Percentiles rank a stretch among this genome's conserved stretches.
phyloP scores from a whole-genome alignment of 2,329 filamentous ascomycete genomes.

The Harringtonia aguacate region DNA sequence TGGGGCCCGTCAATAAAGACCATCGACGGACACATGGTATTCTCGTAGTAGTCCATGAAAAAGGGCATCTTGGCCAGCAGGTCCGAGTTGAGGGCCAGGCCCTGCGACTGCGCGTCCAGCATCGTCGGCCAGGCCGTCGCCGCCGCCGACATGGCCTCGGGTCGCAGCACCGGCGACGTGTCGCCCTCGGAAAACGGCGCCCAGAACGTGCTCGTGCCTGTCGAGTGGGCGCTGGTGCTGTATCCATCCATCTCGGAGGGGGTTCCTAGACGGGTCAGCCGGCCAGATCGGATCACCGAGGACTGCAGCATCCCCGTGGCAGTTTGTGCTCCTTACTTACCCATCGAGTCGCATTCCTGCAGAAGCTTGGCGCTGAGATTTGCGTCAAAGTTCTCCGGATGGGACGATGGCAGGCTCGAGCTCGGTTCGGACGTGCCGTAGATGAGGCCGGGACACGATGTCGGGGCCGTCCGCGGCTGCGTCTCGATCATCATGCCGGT shows the following conservation, averaged over 20 bases:
- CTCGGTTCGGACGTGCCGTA: constrained; percentile 51
- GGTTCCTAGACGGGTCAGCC: constrained; percentile 5
- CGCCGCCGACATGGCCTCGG: constrained; percentile 17
- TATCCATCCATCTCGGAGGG: constrained; percentile 41
- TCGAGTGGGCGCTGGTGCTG: constrained; percentile 37
- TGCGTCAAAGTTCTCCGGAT: constrained; percentile 47
- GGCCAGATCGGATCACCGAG: not conserved
- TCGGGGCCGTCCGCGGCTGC: constrained; percentile 38
- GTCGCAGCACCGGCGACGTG: constrained; percentile 26
- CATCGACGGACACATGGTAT: constrained; percentile 83
- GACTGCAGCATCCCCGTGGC: too few species aligned
- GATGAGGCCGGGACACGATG: constrained; percentile 49
- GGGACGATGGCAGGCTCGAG: constrained; percentile 46
- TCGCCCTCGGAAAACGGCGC: constrained; percentile 34
- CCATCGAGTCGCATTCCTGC: constrained; percentile 44
- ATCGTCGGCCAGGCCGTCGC: constrained; percentile 28
- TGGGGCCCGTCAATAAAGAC: constrained; percentile 79
- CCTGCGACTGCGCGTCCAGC: constrained; percentile 30
- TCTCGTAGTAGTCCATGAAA: constrained; percentile 88
- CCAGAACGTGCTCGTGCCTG: constrained; percentile 35
- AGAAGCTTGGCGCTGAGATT: constrained; percentile 42
- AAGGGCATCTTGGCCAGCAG: constrained; percentile 72
- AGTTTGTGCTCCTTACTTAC: constrained; percentile 28
- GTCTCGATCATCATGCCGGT: constrained; percentile 45
- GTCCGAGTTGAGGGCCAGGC: constrained; percentile 43